These are phyloP conservation scores for Trypanosomatidae sp. DNA, from an alignment of 208 protist genomes.

Conservation along the genomic window DNA sequence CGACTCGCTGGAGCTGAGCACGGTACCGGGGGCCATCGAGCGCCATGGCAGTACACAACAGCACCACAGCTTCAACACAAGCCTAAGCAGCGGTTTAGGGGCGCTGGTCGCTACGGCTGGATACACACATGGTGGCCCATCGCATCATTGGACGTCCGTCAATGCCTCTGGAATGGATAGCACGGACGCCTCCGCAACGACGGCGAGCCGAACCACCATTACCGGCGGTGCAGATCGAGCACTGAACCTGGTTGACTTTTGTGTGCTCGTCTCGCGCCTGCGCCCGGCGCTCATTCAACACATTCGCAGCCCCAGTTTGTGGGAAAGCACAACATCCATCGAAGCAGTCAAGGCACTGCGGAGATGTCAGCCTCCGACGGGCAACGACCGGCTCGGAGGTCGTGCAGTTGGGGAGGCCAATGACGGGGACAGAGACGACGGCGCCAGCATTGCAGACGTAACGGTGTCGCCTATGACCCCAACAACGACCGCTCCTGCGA, in stretches of 20 bases:
- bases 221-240: constrained; percentile 16
- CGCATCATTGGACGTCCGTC: neutral
- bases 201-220: neutral
- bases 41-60: neutral
- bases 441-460: constrained; percentile 26
- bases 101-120: neutral
- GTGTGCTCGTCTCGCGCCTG: constrained; percentile 67
- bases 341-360: neutral
- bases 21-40: neutral
- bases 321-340: neutral
- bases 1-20: constrained; percentile 51
- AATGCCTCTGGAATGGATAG: neutral
- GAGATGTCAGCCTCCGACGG: neutral
- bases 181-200: neutral
- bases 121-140: neutral
- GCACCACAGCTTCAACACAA: neutral
- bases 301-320: constrained; percentile 37
- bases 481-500: constrained; percentile 4
- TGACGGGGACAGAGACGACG: constrained; percentile 1
- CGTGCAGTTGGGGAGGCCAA: no score
- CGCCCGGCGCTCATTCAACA: constrained; percentile 50
- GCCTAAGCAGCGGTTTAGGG: neutral
- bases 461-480: constrained; percentile 37
- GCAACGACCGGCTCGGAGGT: neutral
- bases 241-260: constrained; percentile 56